Evolutionary conservation across 1,284 basidiomycete species (phyloP).

Genomic region (Rhodotorula sp.): DNA sequence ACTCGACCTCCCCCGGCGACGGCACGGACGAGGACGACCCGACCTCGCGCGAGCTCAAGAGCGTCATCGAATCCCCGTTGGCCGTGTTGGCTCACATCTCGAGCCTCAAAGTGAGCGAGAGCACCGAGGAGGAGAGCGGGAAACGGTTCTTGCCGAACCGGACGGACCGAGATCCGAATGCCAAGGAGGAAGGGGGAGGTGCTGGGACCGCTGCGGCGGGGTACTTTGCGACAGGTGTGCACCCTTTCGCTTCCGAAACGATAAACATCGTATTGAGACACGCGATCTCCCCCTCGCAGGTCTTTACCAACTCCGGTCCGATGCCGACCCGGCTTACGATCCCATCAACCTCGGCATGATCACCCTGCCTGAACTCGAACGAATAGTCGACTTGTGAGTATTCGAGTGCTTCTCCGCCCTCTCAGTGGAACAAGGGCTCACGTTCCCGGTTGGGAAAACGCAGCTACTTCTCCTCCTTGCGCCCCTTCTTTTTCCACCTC

Average conservation of each 20-base stretch:
- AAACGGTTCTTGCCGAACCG: conserved; percentile 15
- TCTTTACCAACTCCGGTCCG: conserved; percentile 24
- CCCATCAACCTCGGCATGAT: conserved; percentile 33
- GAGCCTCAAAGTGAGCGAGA: conserved; percentile 21
- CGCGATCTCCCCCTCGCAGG: background rate
- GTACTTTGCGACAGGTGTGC: conserved; percentile 20
- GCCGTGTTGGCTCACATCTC: conserved; percentile 31
- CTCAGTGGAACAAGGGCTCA: no score
- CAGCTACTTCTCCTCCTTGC: conserved; percentile 32
- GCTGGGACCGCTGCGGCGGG: conserved; percentile 7
- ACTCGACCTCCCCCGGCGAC: background rate
- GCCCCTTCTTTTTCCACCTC: conserved; percentile 31
- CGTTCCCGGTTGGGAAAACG: no score
- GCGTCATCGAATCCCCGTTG: conserved; percentile 33
- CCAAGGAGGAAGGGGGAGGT: background rate
- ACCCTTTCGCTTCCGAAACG: background rate
- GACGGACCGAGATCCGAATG: background rate
- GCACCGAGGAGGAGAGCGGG: conserved; percentile 32
- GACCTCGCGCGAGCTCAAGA: conserved; percentile 20
- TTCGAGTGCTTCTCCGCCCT: no score
- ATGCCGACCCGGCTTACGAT: conserved; percentile 26
- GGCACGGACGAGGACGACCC: conserved; percentile 9
- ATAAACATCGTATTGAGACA: background rate
- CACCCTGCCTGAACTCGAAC: conserved; percentile 22
- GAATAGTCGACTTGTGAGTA: conserved; percentile 25